These are phyloP conservation scores for Dactylonectria estremocensis DNA, from an alignment of 2,329 filamentous ascomycete genomes.

Conservation along the genomic window DNA sequence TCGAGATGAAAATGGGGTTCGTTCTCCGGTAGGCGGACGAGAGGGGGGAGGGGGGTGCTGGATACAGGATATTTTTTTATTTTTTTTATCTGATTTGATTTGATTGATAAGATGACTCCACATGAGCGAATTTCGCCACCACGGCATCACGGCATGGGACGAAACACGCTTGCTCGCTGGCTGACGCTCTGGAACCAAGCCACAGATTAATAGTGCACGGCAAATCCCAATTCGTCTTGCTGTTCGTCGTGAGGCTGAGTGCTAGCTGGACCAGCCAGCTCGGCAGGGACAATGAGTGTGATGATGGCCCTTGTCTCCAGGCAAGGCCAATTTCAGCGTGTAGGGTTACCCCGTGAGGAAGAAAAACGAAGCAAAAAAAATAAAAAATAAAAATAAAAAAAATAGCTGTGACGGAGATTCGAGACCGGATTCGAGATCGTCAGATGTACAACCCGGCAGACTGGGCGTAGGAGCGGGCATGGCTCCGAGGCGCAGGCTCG, in stretches of 20 bases:
- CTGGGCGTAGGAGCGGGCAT: neutral
- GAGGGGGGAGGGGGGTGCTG: too few relatives aligned
- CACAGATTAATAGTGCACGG: too few relatives aligned
- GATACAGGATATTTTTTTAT: too few relatives aligned
- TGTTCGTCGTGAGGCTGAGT: too few relatives aligned
- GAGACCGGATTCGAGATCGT: neutral
- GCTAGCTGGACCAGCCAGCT: too few relatives aligned
- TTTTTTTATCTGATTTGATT: slow-evolving; percentile 7
- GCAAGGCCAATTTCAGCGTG: neutral
- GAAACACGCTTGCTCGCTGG: neutral
- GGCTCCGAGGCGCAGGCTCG: too few relatives aligned
- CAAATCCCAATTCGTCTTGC: too few relatives aligned
- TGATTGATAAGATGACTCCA: slow-evolving; percentile 10
- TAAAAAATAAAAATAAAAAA: neutral
- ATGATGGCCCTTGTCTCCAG: neutral
- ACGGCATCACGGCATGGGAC: neutral
- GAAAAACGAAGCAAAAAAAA: too few relatives aligned
- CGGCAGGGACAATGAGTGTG: too few relatives aligned
- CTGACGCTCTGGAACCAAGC: neutral
- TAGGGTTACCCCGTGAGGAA: neutral
- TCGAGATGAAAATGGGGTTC: too few relatives aligned
- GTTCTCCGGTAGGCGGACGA: too few relatives aligned
- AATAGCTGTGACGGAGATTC: neutral
- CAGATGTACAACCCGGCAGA: neutral
- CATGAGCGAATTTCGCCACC: neutral